Base-by-base conservation (phyloP, 2,329 filamentous ascomycete species). In the Gyromitra esculenta region DNA sequence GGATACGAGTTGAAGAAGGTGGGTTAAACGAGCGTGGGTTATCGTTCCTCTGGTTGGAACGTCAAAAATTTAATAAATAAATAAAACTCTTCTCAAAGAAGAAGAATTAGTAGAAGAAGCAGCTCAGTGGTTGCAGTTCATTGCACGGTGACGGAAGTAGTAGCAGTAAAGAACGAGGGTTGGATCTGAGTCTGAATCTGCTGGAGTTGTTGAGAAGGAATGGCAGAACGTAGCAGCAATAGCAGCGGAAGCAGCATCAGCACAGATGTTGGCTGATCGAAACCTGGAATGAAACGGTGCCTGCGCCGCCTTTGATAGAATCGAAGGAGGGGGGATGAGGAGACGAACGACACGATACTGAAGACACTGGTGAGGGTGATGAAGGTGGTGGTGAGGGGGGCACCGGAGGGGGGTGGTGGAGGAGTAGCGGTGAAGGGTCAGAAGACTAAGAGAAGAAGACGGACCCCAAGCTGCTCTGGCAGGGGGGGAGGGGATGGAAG, bases 291-390 rank as follows among this genome's bases (percentile, higher is more conserved):
- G 59, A 65, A 76, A 76, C 67, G 73, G 73, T 76, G 73, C 73
- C 73, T 54, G 73, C 73, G 73, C 73, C 73, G 68, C 69, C 66
- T 56, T 74, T 57, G 73, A 60, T 65, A 65, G 59, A 57, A 76
- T 60, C 62, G 66, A 73, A 66, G 63, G 71, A 68, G 63, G 71
- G 54, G 63, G 13, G 41, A 41, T 41, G 57, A 35, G 15, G 25
- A 37, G 25, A 11, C 18, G 25, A 1, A 57, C 65, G 54, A 59
- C 21, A 68, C 52, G 52, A 69, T 60, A 50, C 18, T 60, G 31
- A 25, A 69, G 66, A 54, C 45, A n/a, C 7, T 48, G 69, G 60
- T 35, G 50, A 56, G 35, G 65, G 3, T 43, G 35, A 50, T 25
- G 50, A 57, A 21, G 18, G 18, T 21, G 18, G 18, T 21, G 18